phyloP scores from a whole-genome alignment of 805 yeast genomes.

The Ogataea zsoltii region DNA sequence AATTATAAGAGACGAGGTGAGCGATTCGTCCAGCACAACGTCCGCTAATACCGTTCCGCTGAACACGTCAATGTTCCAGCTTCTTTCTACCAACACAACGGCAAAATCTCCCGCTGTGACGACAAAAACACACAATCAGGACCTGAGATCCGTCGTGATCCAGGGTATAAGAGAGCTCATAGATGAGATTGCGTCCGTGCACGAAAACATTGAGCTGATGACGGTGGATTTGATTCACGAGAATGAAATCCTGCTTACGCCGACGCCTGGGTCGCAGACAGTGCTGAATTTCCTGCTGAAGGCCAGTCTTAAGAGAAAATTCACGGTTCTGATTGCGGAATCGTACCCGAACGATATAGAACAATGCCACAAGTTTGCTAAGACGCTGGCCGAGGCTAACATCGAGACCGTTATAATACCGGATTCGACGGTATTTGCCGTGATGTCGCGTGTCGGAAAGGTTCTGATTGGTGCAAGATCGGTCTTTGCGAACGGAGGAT shows the following conservation, averaged over 20 bases:
- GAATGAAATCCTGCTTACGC: conserved; percentile 79
- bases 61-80: conserved; percentile 83
- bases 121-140: conserved; percentile 51
- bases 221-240: conserved; percentile 94
- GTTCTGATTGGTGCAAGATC: conserved; percentile 91
- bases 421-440: conserved; percentile 89
- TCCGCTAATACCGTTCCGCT: conserved; percentile 46
- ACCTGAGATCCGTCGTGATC: conserved; percentile 79
- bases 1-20: conserved; percentile 82
- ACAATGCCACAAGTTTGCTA: conserved; percentile 77
- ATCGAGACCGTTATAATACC: conserved; percentile 91
- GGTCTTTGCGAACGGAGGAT: conserved; percentile 96
- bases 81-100: conserved; percentile 54
- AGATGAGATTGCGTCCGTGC: conserved; percentile 86
- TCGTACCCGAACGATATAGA: conserved; percentile 86
- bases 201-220: conserved; percentile 88
- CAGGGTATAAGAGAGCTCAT: conserved; percentile 91
- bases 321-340: conserved; percentile 90
- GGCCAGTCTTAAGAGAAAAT: conserved; percentile 86
- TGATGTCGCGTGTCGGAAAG: conserved; percentile 96
- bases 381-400: conserved; percentile 75
- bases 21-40: conserved; percentile 35
- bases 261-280: conserved; percentile 92
- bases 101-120: conserved; percentile 24
- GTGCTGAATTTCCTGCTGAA: conserved; percentile 82